Conservation (phyloP, 192 early-diverging fungal species). For the Piromyces finnis region DNA sequence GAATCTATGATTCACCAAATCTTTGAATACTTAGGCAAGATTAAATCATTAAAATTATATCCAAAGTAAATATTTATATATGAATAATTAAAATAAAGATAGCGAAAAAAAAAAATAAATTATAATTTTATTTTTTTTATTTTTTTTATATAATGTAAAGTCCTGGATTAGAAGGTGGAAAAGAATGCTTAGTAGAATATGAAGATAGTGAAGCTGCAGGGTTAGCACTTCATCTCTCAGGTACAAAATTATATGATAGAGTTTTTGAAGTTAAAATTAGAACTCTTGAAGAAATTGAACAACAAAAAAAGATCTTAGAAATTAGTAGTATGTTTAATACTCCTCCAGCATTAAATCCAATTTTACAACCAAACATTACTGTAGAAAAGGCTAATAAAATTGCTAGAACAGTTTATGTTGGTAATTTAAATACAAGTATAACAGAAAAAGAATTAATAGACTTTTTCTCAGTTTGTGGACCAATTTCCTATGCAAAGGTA, state of each 20-base stretch:
- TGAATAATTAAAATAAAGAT: too few relatives aligned
- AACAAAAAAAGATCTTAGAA: not conserved
- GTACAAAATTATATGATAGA: conserved; percentile 45
- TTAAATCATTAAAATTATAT: conserved; percentile 18
- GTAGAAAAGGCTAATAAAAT: conserved; percentile 55
- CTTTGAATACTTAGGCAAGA: conserved; percentile 36
- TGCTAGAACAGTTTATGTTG: conserved; percentile 56
- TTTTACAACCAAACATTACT: conserved; percentile 1
- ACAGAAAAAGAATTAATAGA: conserved; percentile 40
- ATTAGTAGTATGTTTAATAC: conserved; percentile 2
- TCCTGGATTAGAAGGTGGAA: conserved; percentile 9
- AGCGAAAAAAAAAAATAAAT: too few relatives aligned
- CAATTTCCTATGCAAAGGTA: conserved; percentile 35
- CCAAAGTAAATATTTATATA: conserved; percentile 10
- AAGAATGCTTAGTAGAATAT: conserved; percentile 47
- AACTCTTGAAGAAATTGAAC: conserved; percentile 22
- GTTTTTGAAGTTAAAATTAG: conserved; percentile 22
- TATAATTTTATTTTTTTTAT: too few relatives aligned
- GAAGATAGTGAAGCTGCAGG: conserved; percentile 15
- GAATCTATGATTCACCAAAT: conserved; percentile 27
- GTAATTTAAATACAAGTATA: conserved; percentile 37
- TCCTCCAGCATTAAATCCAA: conserved; percentile 18
- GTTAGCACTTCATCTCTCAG: conserved; percentile 42
- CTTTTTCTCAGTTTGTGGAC: conserved; percentile 40
- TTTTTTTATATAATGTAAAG: not conserved